Evolutionary conservation across 805 yeast species (phyloP), one percentile per base, ranked within the genome.

Genomic region (Ogataea polymorpha): DNA sequence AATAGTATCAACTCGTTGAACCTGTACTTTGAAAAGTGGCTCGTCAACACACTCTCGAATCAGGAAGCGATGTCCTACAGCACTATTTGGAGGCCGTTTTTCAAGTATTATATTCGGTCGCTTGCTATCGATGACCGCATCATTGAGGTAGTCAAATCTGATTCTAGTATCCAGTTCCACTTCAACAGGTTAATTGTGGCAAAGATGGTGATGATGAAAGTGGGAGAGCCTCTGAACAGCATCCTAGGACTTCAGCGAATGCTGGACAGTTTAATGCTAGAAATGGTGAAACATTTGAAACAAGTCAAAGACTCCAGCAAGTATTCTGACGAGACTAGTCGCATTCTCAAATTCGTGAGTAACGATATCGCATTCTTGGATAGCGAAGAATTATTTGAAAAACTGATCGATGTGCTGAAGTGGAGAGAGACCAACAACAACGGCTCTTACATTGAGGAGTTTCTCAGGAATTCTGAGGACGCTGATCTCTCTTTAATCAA

Each of bases 391-490:
- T 37, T 56, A 13, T 50, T 53, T 23, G 51, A 46, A n/a, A 52
- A 58, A 23, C 30, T 61, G 23, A 36, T 32, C 17, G 50, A 51
- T 21, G 48, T 58, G 21, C 42, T 59, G 15, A 41, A 36, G 29
- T 39, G 52, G 35, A 35, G 44, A 4, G 32, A 31, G 6, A 39
- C 38, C 14, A 44, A 41, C 18, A 30, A 45, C 6, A 43, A 42
- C 25, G 53, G 58, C 37, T 47, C 44, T 24, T 44, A 55, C 8
- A 46, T 59, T 23, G 30, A 42, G 17, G 62, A 61, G 42, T 60
- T 52, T 39, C 49, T 59, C 17, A 36, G 48, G 9, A 55, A 47
- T 32, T 50, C 61, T 3, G 38, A 48, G 13, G 58, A 53, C 9
- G 38, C 48, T 4, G 53, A 53, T 15, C 36, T 58, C 21, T 55